Evolutionary conservation across 768 basidiomycete species (phyloP).

Genomic region (Crassisporium funariophilum): DNA sequence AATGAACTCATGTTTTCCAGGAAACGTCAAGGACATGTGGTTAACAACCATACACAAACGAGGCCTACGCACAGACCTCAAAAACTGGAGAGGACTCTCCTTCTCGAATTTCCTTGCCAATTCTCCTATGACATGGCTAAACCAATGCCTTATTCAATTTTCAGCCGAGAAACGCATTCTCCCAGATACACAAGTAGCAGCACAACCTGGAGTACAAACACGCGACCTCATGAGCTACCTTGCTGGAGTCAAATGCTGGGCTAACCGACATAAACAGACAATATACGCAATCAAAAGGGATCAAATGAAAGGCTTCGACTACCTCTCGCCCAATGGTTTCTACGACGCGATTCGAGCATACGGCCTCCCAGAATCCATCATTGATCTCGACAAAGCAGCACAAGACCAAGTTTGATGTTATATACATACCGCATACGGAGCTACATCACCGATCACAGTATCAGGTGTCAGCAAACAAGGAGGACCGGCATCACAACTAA

Average conservation of each 20-base stretch:
- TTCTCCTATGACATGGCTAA: background rate
- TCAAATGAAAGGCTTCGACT: slow-evolving; percentile 36
- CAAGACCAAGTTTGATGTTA: slow-evolving; percentile 17
- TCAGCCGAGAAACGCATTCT: background rate
- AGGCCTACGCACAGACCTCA: background rate
- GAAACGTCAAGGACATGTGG: background rate
- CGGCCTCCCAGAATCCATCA: slow-evolving; percentile 22
- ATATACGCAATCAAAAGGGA: slow-evolving; percentile 27
- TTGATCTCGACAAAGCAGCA: slow-evolving; percentile 23
- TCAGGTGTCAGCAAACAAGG: slow-evolving; percentile 20
- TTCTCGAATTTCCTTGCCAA: background rate
- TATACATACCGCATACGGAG: slow-evolving; percentile 26
- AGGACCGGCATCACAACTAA: slow-evolving; percentile 20
- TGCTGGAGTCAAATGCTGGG: slow-evolving; percentile 20
- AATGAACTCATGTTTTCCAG: background rate
- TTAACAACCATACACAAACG: background rate
- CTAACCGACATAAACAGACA: slow-evolving; percentile 17
- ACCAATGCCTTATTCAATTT: background rate
- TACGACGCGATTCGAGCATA: slow-evolving; percentile 30
- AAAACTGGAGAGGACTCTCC: background rate
- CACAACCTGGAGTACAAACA: slow-evolving; percentile 26
- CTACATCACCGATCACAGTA: slow-evolving; percentile 17
- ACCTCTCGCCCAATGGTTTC: slow-evolving; percentile 26
- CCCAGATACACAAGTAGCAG: slow-evolving; percentile 12
- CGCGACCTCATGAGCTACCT: slow-evolving; percentile 23